Base-by-base conservation (phyloP, 2,329 filamentous ascomycete species). In the Cladosporium sp. region DNA sequence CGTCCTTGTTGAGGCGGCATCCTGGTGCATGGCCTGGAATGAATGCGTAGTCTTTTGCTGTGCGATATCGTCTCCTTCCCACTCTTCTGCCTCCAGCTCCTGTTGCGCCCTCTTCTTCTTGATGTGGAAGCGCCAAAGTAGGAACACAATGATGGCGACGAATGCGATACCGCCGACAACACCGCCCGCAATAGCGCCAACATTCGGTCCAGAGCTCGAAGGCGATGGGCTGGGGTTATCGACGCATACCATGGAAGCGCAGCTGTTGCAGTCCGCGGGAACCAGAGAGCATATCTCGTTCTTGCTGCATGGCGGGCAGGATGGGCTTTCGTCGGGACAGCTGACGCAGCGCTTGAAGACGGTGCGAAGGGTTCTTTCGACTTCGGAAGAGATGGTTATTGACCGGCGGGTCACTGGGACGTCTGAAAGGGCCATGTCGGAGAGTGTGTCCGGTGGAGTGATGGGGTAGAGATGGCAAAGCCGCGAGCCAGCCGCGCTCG, bases 121-220 rank as follows among this genome's bases (percentile, higher is more conserved):
- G 66, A 95, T 84, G 67, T 85, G 89, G 73, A 89, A 95, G 68
- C 85, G 85, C 87, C 89, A 97, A 33, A 96, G 78, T 38, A 95
- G 71, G 62, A 90, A 95, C 2, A 85, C 85, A 49, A 87, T 68
- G 35, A 89, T 71, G n/a, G 80, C 85, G 49, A 97, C 78, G 43
- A 84, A 77, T n/a, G 79, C 78, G 11, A 97, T 70, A 59, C 90
- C 93, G 58, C 90, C 93, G 41, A 97, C 75, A 9, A 96, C 90
- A 59, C 92, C 92, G 59, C 93, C 93, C 2, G 87, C 92, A 59
- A 98, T 96, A 33, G 89, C 88, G 40, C 91, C 91, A 1, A 85
- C 72, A 53, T 88, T 91, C 7, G 86, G 80, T 7, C 80, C 77
- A 35, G 64, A 57, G 41, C 61, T 49, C 66, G 68, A 50, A n/a